phyloP scores from a whole-genome alignment of 2,329 filamentous ascomycete species.

The Botryotinia convoluta region DNA sequence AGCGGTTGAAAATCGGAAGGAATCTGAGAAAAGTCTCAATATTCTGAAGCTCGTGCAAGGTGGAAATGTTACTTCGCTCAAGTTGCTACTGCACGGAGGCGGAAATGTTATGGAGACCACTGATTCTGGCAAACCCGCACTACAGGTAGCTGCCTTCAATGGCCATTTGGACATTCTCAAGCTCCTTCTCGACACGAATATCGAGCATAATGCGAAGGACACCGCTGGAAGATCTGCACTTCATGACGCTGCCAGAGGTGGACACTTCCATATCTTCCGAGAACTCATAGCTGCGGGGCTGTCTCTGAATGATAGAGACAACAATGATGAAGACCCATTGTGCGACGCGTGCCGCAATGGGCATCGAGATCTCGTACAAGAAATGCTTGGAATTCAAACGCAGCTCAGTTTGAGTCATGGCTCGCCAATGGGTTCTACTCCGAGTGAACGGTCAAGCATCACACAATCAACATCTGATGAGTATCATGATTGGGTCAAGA shows the following conservation, averaged over 20 bases:
- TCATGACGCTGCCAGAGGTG: background rate
- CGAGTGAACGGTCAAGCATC: conserved; percentile 10
- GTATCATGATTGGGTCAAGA: background rate
- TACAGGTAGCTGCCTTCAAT: conserved; percentile 25
- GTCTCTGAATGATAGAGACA: conserved; percentile 3
- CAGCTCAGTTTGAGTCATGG: conserved; percentile 18
- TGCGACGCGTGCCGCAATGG: conserved; percentile 13
- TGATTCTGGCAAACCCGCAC: conserved; percentile 20
- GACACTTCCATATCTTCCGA: conserved; percentile 13
- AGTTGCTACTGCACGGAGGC: conserved; percentile 14
- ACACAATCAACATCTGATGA: conserved; percentile 11
- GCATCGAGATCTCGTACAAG: conserved; percentile 19
- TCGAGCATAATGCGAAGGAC: conserved; percentile 22
- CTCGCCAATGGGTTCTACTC: background rate
- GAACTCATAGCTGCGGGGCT: conserved; percentile 15
- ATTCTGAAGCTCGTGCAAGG: background rate
- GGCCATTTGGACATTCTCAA: conserved; percentile 20
- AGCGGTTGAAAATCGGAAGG: background rate
- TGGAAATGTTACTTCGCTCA: conserved; percentile 17
- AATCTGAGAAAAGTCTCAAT: fast-evolving
- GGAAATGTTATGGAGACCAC: conserved; percentile 16
- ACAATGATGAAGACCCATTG: conserved; percentile 12
- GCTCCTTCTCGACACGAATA: conserved; percentile 15
- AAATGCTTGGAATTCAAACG: conserved; percentile 14
- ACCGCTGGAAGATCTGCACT: background rate